A percentile compares a stretch with the other conserved stretches of the same genome.
These are phyloP conservation scores for Fusarium sp. DNA, from an alignment of 2,329 filamentous ascomycete species.

Conservation along the genomic window DNA sequence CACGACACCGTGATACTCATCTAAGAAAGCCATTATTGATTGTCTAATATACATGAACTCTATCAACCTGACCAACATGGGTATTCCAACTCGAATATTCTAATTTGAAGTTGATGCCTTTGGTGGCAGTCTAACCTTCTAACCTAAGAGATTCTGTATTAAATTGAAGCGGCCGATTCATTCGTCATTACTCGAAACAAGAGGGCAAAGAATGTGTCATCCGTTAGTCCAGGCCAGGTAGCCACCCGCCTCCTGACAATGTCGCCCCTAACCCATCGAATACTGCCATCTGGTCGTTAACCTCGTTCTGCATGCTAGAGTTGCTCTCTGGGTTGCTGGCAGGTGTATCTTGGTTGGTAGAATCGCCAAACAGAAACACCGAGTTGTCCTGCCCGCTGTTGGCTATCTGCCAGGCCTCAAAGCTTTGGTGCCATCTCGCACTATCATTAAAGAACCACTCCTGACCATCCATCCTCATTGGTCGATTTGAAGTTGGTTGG, in stretches of 20 bases:
- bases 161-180: neutral
- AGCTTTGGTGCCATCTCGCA: constrained; percentile 69
- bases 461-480: constrained; percentile 60
- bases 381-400: constrained; percentile 40
- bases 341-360: constrained; percentile 33
- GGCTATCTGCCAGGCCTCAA: constrained; percentile 64
- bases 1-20: neutral
- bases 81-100: constrained; percentile 4
- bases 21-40: neutral
- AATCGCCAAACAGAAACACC: constrained; percentile 47
- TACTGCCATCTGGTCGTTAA: constrained; percentile 38
- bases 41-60: constrained; percentile 5
- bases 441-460: constrained; percentile 70
- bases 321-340: constrained; percentile 30
- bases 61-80: neutral
- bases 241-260: constrained; percentile 49
- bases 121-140: neutral
- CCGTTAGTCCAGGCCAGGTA: constrained; percentile 51
- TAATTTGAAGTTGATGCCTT: constrained; percentile 5
- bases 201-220: neutral
- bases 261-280: constrained; percentile 51
- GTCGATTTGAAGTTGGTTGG: constrained; percentile 32
- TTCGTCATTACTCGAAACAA: constrained; percentile 6
- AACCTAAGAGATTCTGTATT: constrained; percentile 1
- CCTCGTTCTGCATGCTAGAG: constrained; percentile 30